Percentiles rank a stretch among this genome's conserved stretches.
phyloP scores from a whole-genome alignment of 331 rosid species.

The Malus hybrid region DNA sequence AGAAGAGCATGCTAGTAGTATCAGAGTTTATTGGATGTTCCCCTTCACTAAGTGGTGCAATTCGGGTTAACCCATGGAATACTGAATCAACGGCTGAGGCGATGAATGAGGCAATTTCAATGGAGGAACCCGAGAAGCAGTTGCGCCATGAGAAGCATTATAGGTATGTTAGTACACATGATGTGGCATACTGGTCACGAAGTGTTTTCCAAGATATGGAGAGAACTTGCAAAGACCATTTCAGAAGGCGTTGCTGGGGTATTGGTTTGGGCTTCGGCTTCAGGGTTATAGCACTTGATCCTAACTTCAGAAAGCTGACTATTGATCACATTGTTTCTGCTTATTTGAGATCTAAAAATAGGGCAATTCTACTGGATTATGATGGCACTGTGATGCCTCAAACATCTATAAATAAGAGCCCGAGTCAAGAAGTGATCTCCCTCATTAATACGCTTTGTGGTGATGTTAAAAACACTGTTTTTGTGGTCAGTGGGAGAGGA shows the following conservation, averaged over 20 bases:
- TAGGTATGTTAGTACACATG: conserved; percentile 42
- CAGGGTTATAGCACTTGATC: conserved; percentile 50
- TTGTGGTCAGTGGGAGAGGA: conserved; percentile 49
- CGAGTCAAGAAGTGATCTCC: conserved; percentile 36
- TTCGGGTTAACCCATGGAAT: conserved; percentile 49
- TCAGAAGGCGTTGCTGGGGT: conserved; percentile 50
- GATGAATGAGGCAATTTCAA: conserved; percentile 46
- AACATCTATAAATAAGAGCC: conserved; percentile 38
- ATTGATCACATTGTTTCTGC: conserved; percentile 35
- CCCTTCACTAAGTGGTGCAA: conserved; percentile 19
- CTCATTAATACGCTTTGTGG: conserved; percentile 30
- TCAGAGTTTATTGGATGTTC: conserved; percentile 45
- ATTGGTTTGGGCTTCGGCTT: conserved; percentile 50
- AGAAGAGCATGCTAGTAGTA: conserved; percentile 46
- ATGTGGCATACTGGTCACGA: conserved; percentile 43
- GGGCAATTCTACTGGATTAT: conserved; percentile 46
- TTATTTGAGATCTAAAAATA: conserved; percentile 34
- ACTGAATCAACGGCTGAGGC: conserved; percentile 49
- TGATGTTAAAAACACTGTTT: conserved; percentile 37
- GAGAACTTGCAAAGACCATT: conserved; percentile 44
- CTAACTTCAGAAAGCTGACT: conserved; percentile 40
- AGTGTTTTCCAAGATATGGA: conserved; percentile 50
- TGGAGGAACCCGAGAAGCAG: conserved; percentile 41
- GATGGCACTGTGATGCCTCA: conserved; percentile 56
- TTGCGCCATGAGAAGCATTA: conserved; percentile 49